Evolutionary conservation across 495 filamentous ascomycete species (phyloP), one percentile per base, ranked within the genome.

Genomic region (Podospora didyma): DNA sequence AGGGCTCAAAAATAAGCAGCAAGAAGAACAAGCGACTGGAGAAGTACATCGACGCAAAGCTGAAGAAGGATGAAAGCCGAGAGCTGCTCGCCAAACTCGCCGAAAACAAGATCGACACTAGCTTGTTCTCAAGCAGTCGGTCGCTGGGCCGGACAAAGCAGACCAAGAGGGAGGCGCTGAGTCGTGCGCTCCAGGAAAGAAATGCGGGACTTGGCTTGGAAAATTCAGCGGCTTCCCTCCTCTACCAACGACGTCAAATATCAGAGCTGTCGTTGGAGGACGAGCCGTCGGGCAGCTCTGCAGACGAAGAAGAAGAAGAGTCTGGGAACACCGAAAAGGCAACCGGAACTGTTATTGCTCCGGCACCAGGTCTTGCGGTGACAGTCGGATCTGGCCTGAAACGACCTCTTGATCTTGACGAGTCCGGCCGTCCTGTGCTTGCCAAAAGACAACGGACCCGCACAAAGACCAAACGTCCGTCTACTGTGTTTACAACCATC

Each of bases 1-100:
- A 88, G 53, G 80, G 89, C 49, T 72, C 79, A n/a, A 89, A 89
- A 66, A 83, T 96, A 58, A 93, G 87, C 31, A 79, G 83, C 39
- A 96, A 97, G 77, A 99, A 99, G 75, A 82, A 90, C 53, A 97
- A 97, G 74, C 80, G 94, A 39, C 75, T 99, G 34, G 91, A 97
- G 56, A 97, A 97, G 67, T 99, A 99, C 67, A 96, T 99, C 77
- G 93, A 97, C 64, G 94, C 79, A 49, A 98, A 98, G 78, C 75
- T 97, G 7, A 87, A 82, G 66, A 97, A 97, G 69, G 94, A 98
- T 66, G 94, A 97, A 64, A 96, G 91, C 67, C 73, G 88, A 9
- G 88, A 85, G 51, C 74, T 98, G 19, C 80, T 97, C 49, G 89
- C 89, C 68, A 90, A 91, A 67, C 78, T 98, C 6, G 86, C 89